A percentile compares a stretch with the other conserved stretches of the same genome.
These are phyloP conservation scores for Jackrogersella multiformis DNA, from an alignment of 495 filamentous ascomycete genomes.

Conservation along the genomic window DNA sequence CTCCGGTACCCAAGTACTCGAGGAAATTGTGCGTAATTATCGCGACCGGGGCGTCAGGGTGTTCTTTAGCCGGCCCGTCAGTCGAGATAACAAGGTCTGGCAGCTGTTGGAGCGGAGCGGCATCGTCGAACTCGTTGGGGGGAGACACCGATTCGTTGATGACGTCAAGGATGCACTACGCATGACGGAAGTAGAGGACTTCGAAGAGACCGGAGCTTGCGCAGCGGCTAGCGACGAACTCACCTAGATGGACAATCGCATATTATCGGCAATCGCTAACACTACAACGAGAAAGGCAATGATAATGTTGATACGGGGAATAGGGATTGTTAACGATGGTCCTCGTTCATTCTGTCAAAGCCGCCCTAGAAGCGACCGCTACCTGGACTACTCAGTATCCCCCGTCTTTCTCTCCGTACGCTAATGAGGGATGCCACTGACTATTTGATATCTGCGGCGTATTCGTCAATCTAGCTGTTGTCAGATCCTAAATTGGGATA, in stretches of 20 bases:
- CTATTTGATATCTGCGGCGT: neutral
- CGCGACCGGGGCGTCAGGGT: conserved; percentile 75
- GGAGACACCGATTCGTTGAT: conserved; percentile 77
- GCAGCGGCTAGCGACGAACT: conserved; percentile 33
- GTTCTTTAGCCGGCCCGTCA: conserved; percentile 85
- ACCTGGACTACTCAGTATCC: neutral
- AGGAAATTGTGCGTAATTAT: conserved; percentile 86
- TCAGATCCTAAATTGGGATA: neutral
- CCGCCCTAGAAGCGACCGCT: neutral
- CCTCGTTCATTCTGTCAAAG: neutral
- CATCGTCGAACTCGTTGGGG: conserved; percentile 82
- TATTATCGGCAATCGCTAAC: neutral
- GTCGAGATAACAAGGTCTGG: conserved; percentile 70
- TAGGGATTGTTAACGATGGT: neutral
- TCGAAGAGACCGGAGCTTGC: conserved; percentile 38
- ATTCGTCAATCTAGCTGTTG: neutral
- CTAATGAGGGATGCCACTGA: neutral
- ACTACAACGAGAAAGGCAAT: neutral
- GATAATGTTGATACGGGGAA: neutral
- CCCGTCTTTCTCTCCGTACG: neutral
- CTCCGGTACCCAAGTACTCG: conserved; percentile 88
- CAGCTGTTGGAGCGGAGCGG: conserved; percentile 78
- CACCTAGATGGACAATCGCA: conserved; percentile 6
- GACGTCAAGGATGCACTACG: conserved; percentile 85
- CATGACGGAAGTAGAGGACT: conserved; percentile 74